Percentiles rank a stretch among this genome's conserved stretches.
phyloP scores from a whole-genome alignment of 441 rosid species.

The Bocquillonia castaneifolia region DNA sequence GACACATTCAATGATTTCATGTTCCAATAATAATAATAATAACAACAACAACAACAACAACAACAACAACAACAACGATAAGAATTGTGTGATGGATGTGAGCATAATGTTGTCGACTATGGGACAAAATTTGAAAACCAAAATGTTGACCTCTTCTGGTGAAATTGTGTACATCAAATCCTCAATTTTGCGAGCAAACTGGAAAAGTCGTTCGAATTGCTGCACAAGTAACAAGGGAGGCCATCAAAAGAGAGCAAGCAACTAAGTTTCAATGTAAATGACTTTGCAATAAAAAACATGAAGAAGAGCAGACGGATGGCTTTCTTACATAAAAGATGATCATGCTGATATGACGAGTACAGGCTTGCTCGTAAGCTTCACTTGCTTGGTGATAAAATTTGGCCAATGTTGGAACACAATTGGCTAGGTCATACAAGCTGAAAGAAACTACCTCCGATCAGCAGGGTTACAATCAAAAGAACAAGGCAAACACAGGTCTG shows the following conservation, averaged over 20 bases:
- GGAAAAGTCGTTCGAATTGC: conserved; percentile 97
- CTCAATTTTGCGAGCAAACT: conserved; percentile 84
- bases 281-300: not conserved
- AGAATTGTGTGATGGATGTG: not conserved
- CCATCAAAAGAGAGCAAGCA: not conserved
- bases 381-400: conserved; percentile 99
- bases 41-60: too few species aligned
- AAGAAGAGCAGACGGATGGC: conserved; percentile 9
- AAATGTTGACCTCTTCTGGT: conserved; percentile 78
- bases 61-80: not conserved
- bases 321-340: conserved; percentile 82
- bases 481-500: not conserved
- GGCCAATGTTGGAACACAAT: conserved; percentile 93
- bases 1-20: not conserved
- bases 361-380: conserved; percentile 97
- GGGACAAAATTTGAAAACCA: not conserved
- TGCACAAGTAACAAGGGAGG: conserved; percentile 32
- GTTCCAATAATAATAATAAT: too few species aligned
- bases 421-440: conserved; percentile 97
- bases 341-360: conserved; percentile 91
- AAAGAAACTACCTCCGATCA: conserved; percentile 34
- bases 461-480: conserved; percentile 11
- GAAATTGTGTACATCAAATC: conserved; percentile 91
- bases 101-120: conserved; percentile 7
- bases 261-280: not conserved